A percentile compares a stretch with the other conserved stretches of the same genome.
phyloP scores from a whole-genome alignment of 2,329 filamentous ascomycete species.

The Epichloe sibirici region DNA sequence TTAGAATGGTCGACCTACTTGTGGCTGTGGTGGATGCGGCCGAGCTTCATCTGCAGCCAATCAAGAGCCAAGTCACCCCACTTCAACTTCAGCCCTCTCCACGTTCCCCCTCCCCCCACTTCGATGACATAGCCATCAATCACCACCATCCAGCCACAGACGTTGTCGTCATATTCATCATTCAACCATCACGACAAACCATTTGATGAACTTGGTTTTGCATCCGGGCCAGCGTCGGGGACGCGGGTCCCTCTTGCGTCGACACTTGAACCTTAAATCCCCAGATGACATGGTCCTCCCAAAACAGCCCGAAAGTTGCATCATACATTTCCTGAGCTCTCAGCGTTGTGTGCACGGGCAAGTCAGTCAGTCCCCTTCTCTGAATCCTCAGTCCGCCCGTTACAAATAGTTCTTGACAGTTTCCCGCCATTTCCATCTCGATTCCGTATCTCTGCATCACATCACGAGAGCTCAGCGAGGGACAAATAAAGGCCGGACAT shows the following conservation, averaged over 20 bases:
- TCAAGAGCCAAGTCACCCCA: not conserved
- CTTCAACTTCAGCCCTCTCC: not conserved
- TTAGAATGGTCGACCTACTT: too few species aligned
- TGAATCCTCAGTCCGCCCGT: too few species aligned
- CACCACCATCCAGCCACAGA: conserved; percentile 1
- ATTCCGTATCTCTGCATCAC: too few species aligned
- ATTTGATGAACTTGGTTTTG: not conserved
- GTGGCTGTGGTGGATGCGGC: not conserved
- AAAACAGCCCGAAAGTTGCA: not conserved
- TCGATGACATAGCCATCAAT: not conserved
- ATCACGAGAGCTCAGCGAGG: too few species aligned
- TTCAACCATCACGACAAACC: not conserved
- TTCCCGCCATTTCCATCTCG: too few species aligned
- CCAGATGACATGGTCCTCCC: not conserved
- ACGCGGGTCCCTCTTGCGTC: not conserved
- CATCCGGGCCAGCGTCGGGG: not conserved
- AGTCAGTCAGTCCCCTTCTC: too few species aligned
- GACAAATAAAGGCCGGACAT: too few species aligned
- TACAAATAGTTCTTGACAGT: too few species aligned
- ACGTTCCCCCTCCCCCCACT: not conserved
- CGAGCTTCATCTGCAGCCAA: not conserved
- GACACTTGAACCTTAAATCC: not conserved
- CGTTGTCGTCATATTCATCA: not conserved
- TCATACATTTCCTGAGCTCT: not conserved
- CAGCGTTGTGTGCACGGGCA: too few species aligned